Base-by-base conservation (phyloP, 306 rosid species). In the Mimosa bimucronata region DNA sequence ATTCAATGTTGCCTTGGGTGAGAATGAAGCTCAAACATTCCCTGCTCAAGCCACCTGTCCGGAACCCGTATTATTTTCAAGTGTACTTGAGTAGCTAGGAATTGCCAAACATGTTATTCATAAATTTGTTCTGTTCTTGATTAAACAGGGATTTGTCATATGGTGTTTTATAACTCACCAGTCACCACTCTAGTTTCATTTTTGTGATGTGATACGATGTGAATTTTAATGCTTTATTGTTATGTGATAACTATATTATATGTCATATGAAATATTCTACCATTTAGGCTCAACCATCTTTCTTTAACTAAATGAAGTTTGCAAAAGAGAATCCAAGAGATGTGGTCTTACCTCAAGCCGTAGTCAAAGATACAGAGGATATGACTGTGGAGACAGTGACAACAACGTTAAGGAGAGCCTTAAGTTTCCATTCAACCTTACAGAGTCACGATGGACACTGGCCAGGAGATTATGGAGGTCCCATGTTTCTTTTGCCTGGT, bases 401-500 rank as follows among this genome's bases (percentile, higher is more conserved):
- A 29, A 85, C 40, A 55, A 90, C 91, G 2, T 78, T 94, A 48
- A 85, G 42, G 87, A 87, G 98, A 76, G 97, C 91, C n/a, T 8
- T 94, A 45, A 79, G 25, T 88, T 94, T 87, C 81, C 66, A 94
- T 75, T 91, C 98, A 60, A 85, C 92, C 26, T 46, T 94, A 29
- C 98, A 94, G 84, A 81, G 90, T 80, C 82, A 77, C 15, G 94
- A 94, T 81, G 98, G 98, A 77, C 98, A 94, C 80, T 94, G 98
- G 98, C 83, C 98, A 0, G 98, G 98, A 50, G 98, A 94, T 87
- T 94, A 94, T 86, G 98, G 92, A 40, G 98, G 98, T 62, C 98
- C 98, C 12, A 94, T 94, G 98, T 94, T 94, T 90, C 97, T 94
- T 60, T 7, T 91, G 85, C 98, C 98, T 70, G 98, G 97, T 69